A percentile compares a stretch with the other conserved stretches of the same genome.
phyloP scores from a whole-genome alignment of 148 eudicot species.

The Linanthus parryae region DNA sequence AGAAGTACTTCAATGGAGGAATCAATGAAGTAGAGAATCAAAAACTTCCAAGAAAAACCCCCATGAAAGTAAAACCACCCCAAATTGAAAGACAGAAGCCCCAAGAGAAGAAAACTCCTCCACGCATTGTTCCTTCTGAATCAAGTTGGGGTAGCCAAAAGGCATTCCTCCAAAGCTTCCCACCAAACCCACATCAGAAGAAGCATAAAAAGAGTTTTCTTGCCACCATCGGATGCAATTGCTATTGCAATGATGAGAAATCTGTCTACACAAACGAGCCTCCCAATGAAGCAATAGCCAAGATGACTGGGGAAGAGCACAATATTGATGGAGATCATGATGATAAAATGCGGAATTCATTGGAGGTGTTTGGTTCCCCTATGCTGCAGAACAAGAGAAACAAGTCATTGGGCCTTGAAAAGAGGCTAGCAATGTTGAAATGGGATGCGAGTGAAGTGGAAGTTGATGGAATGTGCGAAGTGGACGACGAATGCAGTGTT shows the following conservation, averaged over 20 bases:
- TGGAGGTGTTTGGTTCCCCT: constrained; percentile 35
- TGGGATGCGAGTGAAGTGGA: constrained; percentile 28
- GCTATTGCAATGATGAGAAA: constrained; percentile 45
- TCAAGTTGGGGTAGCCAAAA: constrained; percentile 69
- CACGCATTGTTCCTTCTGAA: constrained; percentile 51
- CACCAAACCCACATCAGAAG: constrained; percentile 23
- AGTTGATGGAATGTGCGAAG: constrained; percentile 1
- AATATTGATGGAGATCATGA: constrained; percentile 12
- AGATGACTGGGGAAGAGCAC: neutral
- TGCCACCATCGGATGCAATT: constrained; percentile 33
- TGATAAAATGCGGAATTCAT: constrained; percentile 23
- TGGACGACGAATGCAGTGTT: constrained; percentile 3
- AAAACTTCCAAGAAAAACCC: constrained; percentile 12
- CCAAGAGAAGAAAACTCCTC: too few species aligned
- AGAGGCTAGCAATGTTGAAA: too few species aligned
- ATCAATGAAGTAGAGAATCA: constrained; percentile 15
- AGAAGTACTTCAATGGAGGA: constrained; percentile 53
- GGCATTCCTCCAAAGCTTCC: constrained; percentile 25
- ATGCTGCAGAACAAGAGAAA: constrained; percentile 15
- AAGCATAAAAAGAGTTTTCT: constrained; percentile 34
- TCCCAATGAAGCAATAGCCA: constrained; percentile 12
- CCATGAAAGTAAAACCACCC: neutral
- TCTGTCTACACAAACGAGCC: constrained; percentile 27
- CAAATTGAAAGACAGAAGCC: constrained; percentile 17
- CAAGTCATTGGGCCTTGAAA: constrained; percentile 15